Percentiles rank a stretch among this genome's conserved stretches.
These are phyloP conservation scores for Dothistroma septosporum DNA, from an alignment of 2,329 filamentous ascomycete species.

Conservation along the genomic window DNA sequence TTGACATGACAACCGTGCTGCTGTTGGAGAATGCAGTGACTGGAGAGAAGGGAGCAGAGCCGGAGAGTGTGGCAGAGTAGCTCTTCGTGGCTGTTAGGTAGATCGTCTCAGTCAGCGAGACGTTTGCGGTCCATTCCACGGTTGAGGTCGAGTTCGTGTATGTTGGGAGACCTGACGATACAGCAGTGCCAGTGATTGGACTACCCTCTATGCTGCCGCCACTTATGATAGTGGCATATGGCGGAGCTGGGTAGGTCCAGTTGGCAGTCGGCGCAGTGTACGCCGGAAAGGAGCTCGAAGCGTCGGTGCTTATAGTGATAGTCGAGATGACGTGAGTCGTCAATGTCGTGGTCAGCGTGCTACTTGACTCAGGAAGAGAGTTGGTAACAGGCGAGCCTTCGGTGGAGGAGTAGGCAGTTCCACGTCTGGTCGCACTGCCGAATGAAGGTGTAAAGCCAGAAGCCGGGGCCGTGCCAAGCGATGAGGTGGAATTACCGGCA, in stretches of 20 bases:
- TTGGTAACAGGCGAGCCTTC: slow-evolving; percentile 10
- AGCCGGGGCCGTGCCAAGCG: not conserved
- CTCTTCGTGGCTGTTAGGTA: not conserved
- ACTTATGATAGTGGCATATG: not conserved
- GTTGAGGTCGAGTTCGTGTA: slow-evolving; percentile 2
- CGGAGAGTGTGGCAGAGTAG: not conserved
- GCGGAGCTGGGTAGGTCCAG: not conserved
- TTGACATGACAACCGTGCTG: not conserved
- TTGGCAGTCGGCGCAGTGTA: not conserved
- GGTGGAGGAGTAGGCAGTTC: not conserved
- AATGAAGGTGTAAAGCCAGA: not conserved
- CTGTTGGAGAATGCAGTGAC: not conserved
- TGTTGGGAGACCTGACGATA: slow-evolving; percentile 4
- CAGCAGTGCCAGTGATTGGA: slow-evolving; percentile 3
- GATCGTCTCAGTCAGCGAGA: not conserved
- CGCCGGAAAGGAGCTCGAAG: slow-evolving; percentile 3
- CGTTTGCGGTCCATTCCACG: not conserved
- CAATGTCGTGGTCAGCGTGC: not conserved
- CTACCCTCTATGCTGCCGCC: slow-evolving; percentile 8
- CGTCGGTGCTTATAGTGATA: not conserved
- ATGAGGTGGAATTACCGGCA: slow-evolving; percentile 1
- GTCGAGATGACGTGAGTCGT: not conserved
- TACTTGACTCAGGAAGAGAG: slow-evolving; percentile 1
- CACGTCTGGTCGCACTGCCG: not conserved
- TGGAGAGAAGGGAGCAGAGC: not conserved